These are phyloP conservation scores for Skeletonema tropicum DNA, from an alignment of 108 stramenopile species.

Conservation along the genomic window DNA sequence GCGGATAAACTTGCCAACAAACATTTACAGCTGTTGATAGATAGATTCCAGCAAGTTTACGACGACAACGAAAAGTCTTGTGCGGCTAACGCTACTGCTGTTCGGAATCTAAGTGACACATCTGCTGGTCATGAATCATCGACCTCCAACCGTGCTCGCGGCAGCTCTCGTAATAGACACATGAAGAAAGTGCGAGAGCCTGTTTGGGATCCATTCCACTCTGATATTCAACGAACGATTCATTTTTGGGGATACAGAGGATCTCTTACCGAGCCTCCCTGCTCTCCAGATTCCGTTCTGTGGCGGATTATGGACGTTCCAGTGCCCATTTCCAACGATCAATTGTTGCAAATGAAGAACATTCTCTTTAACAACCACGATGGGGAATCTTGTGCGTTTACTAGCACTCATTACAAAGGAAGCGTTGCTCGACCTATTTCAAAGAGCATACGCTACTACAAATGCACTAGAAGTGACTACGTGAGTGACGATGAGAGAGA, in stretches of 20 bases:
- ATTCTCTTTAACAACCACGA: constrained; percentile 76
- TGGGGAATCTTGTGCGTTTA: constrained; percentile 57
- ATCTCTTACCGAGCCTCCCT: constrained; percentile 84
- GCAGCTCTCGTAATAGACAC: constrained; percentile 7
- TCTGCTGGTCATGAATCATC: neutral
- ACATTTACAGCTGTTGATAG: constrained; percentile 41
- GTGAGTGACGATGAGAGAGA: constrained; percentile 44
- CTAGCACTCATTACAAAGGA: constrained; percentile 69
- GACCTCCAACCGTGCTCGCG: neutral
- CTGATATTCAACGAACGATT: constrained; percentile 16
- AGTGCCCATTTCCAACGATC: constrained; percentile 60
- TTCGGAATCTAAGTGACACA: neutral
- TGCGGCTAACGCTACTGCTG: neutral
- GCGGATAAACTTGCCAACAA: constrained; percentile 15
- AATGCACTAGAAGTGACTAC: constrained; percentile 41
- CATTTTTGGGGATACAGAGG: constrained; percentile 86
- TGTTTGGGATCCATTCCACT: constrained; percentile 41
- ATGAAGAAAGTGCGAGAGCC: constrained; percentile 12
- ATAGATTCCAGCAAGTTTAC: constrained; percentile 35
- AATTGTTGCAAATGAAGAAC: constrained; percentile 70
- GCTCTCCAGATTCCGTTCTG: constrained; percentile 67
- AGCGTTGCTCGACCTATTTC: constrained; percentile 77
- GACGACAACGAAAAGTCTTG: constrained; percentile 34
- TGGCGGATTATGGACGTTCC: constrained; percentile 82
- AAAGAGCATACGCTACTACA: constrained; percentile 28